Evolutionary conservation across 1,284 basidiomycete genomes (phyloP).

Genomic region (Trametes hirsuta): DNA sequence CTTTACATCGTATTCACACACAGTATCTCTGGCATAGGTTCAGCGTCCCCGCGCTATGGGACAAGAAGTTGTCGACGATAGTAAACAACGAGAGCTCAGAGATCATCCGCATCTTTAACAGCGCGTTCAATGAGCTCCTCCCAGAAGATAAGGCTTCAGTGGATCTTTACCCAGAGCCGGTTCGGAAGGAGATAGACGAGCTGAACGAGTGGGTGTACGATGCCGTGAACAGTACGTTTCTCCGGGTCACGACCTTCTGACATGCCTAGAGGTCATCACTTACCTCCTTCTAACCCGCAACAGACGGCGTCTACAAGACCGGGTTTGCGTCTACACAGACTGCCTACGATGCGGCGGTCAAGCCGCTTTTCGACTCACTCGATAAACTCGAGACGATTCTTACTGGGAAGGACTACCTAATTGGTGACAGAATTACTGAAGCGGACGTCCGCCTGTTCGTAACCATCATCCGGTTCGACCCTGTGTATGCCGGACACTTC

Average conservation of each 20-base stretch:
- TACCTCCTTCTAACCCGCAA: not conserved
- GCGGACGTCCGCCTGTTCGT: conserved; percentile 92
- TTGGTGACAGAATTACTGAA: conserved; percentile 86
- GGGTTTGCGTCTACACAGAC: conserved; percentile 87
- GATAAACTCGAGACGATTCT: conserved; percentile 84
- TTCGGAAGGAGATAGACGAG: conserved; percentile 73
- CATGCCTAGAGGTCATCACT: not conserved
- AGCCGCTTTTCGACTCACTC: conserved; percentile 74
- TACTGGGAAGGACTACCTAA: conserved; percentile 78
- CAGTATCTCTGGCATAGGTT: conserved; percentile 47
- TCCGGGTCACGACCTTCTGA: not conserved
- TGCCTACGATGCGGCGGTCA: conserved; percentile 83
- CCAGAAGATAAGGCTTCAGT: conserved; percentile 61
- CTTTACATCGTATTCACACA: conserved; percentile 70
- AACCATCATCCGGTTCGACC: conserved; percentile 82
- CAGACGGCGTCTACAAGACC: conserved; percentile 86
- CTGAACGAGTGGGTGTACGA: conserved; percentile 90
- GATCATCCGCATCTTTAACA: conserved; percentile 93
- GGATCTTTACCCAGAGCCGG: conserved; percentile 28
- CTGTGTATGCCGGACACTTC: conserved; percentile 92
- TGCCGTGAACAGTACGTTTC: conserved; percentile 72
- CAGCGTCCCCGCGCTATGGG: conserved; percentile 95
- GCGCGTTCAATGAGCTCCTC: conserved; percentile 77
- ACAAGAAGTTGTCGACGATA: conserved; percentile 87
- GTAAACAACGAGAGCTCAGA: conserved; percentile 96